Evolutionary conservation across 768 basidiomycete species (phyloP), one percentile per base, ranked within the genome.

Genomic region (Phaeotremella skinneri): DNA sequence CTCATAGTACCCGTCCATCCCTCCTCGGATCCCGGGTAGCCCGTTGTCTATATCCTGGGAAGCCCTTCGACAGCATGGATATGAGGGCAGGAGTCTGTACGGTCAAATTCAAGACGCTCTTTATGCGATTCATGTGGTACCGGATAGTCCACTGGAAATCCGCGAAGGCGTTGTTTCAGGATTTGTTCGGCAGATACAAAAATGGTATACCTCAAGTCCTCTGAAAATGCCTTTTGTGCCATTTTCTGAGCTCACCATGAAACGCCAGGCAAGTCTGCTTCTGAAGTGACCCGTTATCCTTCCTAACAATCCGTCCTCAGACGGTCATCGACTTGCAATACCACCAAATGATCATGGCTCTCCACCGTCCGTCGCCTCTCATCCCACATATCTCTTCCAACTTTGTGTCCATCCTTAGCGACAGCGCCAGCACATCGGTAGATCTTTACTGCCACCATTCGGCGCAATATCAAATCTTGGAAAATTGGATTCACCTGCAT

Each of bases 311-410:
- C n/a, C 41, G 30, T 17, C 2, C 11, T 47, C 29, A 55, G 39
- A 34, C 27, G 13, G 27, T 42, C 11, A 55, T 56, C 41, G 55
- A 53, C 55, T 51, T 56, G 31, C 47, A 32, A 16, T 61, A 56
- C 37, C 59, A 61, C 5, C 47, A 49, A 47, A 56, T 61, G 55
- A 47, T 61, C 9, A 49, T 61, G 55, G 34, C 55, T n/a, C 48
- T 56, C 25, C 59, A 61, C 42, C 45, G 59, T 9, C 59, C 59
- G 4, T 61, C 59, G 17, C 59, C 51, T 3, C 31, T 61, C 7
- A 49, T 61, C 9, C 49, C 59, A 14, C 21, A 39, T 11, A 41
- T 61, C n/a, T 42, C 59, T 23, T 61, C 59, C 13, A n/a, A 20
- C 2, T 61, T 39, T 55, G 43, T 61, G 37, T 26, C 21, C 9